These are phyloP conservation scores for Tuctoria greenei DNA, from an alignment of 176 grass and related monocot species.

Conservation along the genomic window DNA sequence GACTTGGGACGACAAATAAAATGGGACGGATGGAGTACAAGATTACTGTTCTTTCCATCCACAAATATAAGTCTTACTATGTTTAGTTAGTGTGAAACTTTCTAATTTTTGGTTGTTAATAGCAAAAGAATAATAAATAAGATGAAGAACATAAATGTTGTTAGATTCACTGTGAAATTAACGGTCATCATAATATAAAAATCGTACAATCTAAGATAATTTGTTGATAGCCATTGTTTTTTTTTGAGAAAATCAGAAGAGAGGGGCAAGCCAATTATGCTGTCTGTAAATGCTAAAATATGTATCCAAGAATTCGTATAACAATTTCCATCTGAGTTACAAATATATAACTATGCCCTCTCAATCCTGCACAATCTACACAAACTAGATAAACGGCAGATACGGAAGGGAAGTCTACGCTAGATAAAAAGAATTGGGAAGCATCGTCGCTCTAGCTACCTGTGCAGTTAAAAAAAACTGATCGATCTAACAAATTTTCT, in stretches of 20 bases:
- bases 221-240: too few relatives aligned
- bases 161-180: too few relatives aligned
- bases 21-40: too few relatives aligned
- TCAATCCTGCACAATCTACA: background rate
- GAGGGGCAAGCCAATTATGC: background rate
- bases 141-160: too few relatives aligned
- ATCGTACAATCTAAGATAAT: too few relatives aligned
- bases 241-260: background rate
- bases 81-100: too few relatives aligned
- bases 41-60: too few relatives aligned
- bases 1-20: too few relatives aligned
- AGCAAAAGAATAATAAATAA: too few relatives aligned
- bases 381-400: background rate
- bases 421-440: background rate
- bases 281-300: background rate
- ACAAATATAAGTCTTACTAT: too few relatives aligned
- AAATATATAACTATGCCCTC: background rate
- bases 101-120: too few relatives aligned
- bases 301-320: background rate
- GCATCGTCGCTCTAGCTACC: background rate
- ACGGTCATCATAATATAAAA: too few relatives aligned
- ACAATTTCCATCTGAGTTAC: background rate
- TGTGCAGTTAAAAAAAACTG: background rate
- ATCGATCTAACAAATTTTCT: background rate
- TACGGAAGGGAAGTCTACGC: background rate